Evolutionary conservation across 768 basidiomycete species (phyloP), one percentile per base, ranked within the genome.

Genomic region (Leucosporidium scottii): DNA sequence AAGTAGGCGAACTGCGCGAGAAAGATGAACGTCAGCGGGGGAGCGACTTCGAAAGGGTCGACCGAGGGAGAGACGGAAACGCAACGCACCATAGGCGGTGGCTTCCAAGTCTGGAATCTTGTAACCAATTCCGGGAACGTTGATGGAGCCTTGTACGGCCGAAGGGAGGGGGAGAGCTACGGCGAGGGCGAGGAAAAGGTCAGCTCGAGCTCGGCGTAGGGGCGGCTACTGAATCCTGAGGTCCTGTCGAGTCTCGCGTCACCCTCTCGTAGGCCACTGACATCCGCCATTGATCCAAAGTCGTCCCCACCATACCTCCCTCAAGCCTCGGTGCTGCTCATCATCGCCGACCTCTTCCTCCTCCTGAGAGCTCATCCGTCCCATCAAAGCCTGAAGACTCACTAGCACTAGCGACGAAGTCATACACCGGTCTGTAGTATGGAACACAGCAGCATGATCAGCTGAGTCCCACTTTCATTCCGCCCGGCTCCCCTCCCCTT

Each of bases 51-150:
- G 81, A 80, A 39, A 85, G 83, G 51, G 25, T 31, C 60, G 17
- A 20, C 25, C 36, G 36, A 49, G 21, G n/a, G n/a, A n/a, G 23
- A 4, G 47, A n/a, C 5, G 31, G 25, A 20, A 50, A 8, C 86
- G 83, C 62, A 50, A 8, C 86, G 83, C 62, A 97, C 80, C 73
- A 39, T 91, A 88, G 0, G 86, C 92, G 74, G 85, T 92, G 23
- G 89, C 92, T 77, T 97, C 92, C 8, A 97, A 82, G 78, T 99
- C 90, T 7, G 94, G 94, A 48, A 99, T 87, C 51, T 82, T 79
- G 78, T 86, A 99, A 0, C 90, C 91, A 61, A 94, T 89, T 27
- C 78, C 78, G 93, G 82, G 66, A 48, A 81, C 78, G 27, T 81
- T 74, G 51, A 90, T 80, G 51, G 83, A 82, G 55, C 87, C 77